These are phyloP conservation scores for Populus deltoides DNA, from an alignment of 345 rosid genomes.

Conservation along the genomic window DNA sequence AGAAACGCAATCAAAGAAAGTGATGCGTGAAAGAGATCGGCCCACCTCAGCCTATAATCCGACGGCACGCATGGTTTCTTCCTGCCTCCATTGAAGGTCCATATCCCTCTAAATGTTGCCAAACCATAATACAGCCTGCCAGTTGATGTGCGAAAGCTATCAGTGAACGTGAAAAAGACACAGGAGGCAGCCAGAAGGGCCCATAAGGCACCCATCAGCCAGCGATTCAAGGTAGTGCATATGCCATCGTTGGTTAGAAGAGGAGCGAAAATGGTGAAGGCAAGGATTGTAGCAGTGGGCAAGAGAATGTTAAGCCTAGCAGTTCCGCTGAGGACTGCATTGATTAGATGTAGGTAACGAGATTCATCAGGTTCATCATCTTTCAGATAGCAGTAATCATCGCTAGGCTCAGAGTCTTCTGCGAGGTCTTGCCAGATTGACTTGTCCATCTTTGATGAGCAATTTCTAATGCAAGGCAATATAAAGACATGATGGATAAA, in stretches of 20 bases:
- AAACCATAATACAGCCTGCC: constrained; percentile 46
- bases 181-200: constrained; percentile 38
- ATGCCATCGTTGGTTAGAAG: constrained; percentile 43
- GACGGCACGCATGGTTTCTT: constrained; percentile 38
- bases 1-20: constrained; percentile 45
- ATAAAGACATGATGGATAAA: background rate
- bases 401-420: background rate
- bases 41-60: constrained; percentile 45
- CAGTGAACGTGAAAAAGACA: constrained; percentile 39
- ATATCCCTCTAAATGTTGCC: constrained; percentile 44
- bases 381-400: constrained; percentile 16
- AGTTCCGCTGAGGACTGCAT: constrained; percentile 46
- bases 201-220: constrained; percentile 41
- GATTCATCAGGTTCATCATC: constrained; percentile 40
- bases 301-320: constrained; percentile 50
- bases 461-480: background rate
- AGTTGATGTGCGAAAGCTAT: constrained; percentile 42
- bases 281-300: constrained; percentile 52
- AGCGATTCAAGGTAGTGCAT: constrained; percentile 32
- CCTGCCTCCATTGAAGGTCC: constrained; percentile 44
- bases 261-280: constrained; percentile 54
- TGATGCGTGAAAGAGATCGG: constrained; percentile 37
- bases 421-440: constrained; percentile 19
- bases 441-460: constrained; percentile 19
- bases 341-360: constrained; percentile 34